Evolutionary conservation across 1,284 basidiomycete genomes (phyloP), one percentile per base, ranked within the genome.

Genomic region (Ganoderma meredithae): DNA sequence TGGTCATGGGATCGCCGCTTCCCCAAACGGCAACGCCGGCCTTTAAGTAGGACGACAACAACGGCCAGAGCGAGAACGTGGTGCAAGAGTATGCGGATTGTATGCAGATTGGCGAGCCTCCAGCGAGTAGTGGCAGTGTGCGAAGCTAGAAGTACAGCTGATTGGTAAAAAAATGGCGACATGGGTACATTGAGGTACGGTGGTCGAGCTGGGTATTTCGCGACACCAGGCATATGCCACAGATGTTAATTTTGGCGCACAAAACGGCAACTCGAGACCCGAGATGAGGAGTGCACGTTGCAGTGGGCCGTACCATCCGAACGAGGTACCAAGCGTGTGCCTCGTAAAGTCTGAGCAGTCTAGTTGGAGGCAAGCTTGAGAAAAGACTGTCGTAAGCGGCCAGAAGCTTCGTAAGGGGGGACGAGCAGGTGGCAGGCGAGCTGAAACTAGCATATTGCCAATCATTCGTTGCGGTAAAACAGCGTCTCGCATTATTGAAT

Each of bases 51-150:
- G 27, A 55, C 27, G 52, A 22, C 47, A 25, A 22, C 27, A 36
- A 40, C 9, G 19, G 12, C 36, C 33, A 59, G 39, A 41, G 15
- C 36, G 22, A 39, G 22, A 25, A 40, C n/a, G 12, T 43, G 13
- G 17, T n/a, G 39, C 4, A 10, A 40, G 36, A 25, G n/a, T 10
- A 15, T 15, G 6, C n/a, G 43, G 58, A 43, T 43, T 60, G 39
- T 39, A 13, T 40, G 58, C 13, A 39, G 58, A 60, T 60, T 43
- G 36, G 10, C 22, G n/a, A 27, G 52, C 10, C 39, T n/a, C 6
- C 22, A 41, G 58, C 58, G 58, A 41, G 22, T 39, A 41, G 58
- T 60, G 58, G 58, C 58, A 25, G 58, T 60, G 58, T 22, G 7
- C 19, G 22, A 27, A 31, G 52, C 52, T 27, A 40, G 58, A 60